phyloP scores from a whole-genome alignment of 2,329 filamentous ascomycete species.

The Furcasterigmium furcatum region DNA sequence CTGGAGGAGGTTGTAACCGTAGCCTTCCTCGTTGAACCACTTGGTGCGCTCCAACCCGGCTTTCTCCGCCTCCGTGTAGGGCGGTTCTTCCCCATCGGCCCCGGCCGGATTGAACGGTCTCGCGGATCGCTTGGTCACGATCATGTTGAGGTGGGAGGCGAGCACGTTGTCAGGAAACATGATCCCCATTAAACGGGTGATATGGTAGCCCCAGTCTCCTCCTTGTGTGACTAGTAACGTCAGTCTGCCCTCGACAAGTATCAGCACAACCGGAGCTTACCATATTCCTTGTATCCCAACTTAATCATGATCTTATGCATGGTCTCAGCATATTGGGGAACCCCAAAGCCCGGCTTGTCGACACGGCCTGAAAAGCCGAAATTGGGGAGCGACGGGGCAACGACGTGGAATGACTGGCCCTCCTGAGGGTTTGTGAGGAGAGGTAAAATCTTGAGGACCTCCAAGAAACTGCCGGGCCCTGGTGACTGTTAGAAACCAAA shows the following conservation, averaged over 20 bases:
- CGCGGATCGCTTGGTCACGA: constrained; percentile 42
- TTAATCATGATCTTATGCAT: constrained; percentile 66
- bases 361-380: constrained; percentile 45
- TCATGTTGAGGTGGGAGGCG: constrained; percentile 60
- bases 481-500: not conserved
- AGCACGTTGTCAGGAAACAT: constrained; percentile 55
- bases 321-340: constrained; percentile 43
- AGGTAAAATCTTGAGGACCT: constrained; percentile 60
- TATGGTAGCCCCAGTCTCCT: constrained; percentile 68
- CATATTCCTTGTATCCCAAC: constrained; percentile 62
- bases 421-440: constrained; percentile 32
- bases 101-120: constrained; percentile 51
- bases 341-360: constrained; percentile 23
- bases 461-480: constrained; percentile 66
- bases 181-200: constrained; percentile 59
- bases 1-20: constrained; percentile 58
- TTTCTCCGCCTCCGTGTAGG: constrained; percentile 49
- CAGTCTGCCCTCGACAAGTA: not conserved
- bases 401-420: constrained; percentile 48
- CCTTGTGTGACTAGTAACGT: constrained; percentile 48
- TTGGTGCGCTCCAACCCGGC: constrained; percentile 46
- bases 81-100: constrained; percentile 52
- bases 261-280: constrained; percentile 19
- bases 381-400: constrained; percentile 56
- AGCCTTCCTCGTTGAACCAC: constrained; percentile 57